Conservation (phyloP, 2,329 filamentous ascomycete species). For the Juglanconis sp. region DNA sequence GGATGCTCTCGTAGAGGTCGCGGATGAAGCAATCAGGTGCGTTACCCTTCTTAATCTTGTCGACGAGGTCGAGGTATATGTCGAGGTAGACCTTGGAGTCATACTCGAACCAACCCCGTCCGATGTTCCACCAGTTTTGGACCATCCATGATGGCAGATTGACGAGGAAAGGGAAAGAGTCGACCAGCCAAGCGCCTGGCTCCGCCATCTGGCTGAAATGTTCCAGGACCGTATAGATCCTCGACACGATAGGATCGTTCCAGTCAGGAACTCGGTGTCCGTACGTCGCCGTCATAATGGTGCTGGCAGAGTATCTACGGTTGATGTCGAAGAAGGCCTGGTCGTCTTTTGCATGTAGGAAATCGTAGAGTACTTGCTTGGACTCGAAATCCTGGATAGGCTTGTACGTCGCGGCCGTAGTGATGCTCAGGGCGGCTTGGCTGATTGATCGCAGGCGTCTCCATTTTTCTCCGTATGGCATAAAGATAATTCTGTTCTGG, state of each 20-base stretch:
- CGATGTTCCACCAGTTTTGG: constrained; percentile 20
- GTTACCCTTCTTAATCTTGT: constrained; percentile 23
- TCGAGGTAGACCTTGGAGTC: constrained; percentile 11
- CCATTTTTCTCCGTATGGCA: constrained; percentile 26
- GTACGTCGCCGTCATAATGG: constrained; percentile 40
- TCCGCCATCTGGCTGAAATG: constrained; percentile 32
- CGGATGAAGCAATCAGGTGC: constrained; percentile 29
- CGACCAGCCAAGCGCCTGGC: constrained; percentile 35
- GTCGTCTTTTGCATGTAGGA: constrained; percentile 28
- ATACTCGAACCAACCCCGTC: constrained; percentile 1
- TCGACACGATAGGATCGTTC: constrained; percentile 30
- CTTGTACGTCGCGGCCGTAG: constrained; percentile 23
- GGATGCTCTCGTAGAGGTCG: constrained; percentile 23
- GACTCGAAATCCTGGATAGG: constrained; percentile 31
- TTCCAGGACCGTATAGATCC: constrained; percentile 32
- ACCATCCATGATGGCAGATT: constrained; percentile 24
- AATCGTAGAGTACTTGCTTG: constrained; percentile 30
- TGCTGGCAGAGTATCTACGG: constrained; percentile 37
- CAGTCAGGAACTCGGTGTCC: constrained; percentile 34
- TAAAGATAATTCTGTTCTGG: constrained; percentile 24
- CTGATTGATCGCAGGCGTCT: constrained; percentile 26
- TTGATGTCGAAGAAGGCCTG: constrained; percentile 36
- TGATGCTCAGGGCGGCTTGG: constrained; percentile 26
- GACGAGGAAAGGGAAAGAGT: constrained; percentile 31
- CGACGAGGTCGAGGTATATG: constrained; percentile 14